A percentile compares a stretch with the other conserved stretches of the same genome.
Conservation (phyloP, 2,329 filamentous ascomycete species). For the Zymoseptoria ardabiliae region DNA sequence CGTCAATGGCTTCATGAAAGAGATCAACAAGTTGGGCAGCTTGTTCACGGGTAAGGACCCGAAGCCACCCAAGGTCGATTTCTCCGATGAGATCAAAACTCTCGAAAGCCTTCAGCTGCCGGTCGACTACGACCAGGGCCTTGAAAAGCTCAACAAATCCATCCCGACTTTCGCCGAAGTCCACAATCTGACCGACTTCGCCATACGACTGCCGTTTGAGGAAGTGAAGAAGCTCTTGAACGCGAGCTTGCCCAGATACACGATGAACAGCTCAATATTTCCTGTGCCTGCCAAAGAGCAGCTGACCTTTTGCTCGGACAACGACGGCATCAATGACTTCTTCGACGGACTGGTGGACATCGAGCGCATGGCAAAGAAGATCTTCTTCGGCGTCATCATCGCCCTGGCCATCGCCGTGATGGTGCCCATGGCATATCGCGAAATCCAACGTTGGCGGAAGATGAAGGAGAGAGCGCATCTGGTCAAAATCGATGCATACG, state of each 20-base stretch:
- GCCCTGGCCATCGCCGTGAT: slow-evolving; percentile 66
- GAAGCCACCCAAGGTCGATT: slow-evolving; percentile 51
- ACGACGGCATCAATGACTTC: slow-evolving; percentile 74
- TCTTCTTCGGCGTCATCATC: slow-evolving; percentile 68
- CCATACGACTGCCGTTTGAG: slow-evolving; percentile 74
- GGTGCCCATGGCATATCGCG: slow-evolving; percentile 70
- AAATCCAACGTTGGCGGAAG: slow-evolving; percentile 67
- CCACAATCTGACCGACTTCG: slow-evolving; percentile 68
- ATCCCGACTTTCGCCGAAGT: slow-evolving; percentile 80
- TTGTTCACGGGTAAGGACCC: slow-evolving; percentile 35
- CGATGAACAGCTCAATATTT: slow-evolving; percentile 70
- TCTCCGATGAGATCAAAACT: slow-evolving; percentile 56
- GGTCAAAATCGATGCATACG: slow-evolving; percentile 58
- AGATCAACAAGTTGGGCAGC: slow-evolving; percentile 37
- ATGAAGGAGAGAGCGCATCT: slow-evolving; percentile 64
- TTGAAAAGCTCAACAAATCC: slow-evolving; percentile 66
- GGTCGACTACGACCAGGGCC: slow-evolving; percentile 57
- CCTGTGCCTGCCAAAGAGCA: slow-evolving; percentile 76
- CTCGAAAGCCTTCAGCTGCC: slow-evolving; percentile 66
- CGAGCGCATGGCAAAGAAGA: slow-evolving; percentile 60
- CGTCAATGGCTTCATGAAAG: slow-evolving; percentile 52
- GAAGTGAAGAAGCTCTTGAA: slow-evolving; percentile 69
- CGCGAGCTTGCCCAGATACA: slow-evolving; percentile 62
- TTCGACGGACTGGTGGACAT: slow-evolving; percentile 65
- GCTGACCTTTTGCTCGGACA: slow-evolving; percentile 81